Conservation (phyloP, 148 eudicot species). For the Camellia granthamiana region DNA sequence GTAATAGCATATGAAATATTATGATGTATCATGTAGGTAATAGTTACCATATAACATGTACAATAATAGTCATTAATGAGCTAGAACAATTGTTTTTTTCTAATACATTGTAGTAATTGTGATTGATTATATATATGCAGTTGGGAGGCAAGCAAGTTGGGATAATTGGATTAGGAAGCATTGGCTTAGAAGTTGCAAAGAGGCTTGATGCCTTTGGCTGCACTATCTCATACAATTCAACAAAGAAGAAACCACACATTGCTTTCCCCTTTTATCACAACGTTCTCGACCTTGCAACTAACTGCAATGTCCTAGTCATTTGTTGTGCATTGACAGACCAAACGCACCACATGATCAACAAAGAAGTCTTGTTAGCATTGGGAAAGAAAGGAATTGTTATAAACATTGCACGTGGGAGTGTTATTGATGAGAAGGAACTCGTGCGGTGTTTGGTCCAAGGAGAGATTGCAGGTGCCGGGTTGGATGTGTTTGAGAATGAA, state of each 20-base stretch:
- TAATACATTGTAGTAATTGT: not conserved
- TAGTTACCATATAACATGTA: not conserved
- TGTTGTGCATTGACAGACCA: constrained; percentile 65
- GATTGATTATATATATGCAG: constrained; percentile 29
- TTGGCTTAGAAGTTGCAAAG: constrained; percentile 64
- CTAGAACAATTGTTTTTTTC: not conserved
- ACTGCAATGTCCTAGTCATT: constrained; percentile 41
- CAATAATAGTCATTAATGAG: not conserved
- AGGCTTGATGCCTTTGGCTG: constrained; percentile 66
- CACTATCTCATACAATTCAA: constrained; percentile 53
- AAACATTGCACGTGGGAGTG: constrained; percentile 63
- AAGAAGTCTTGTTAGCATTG: constrained; percentile 47
- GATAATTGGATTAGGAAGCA: constrained; percentile 77
- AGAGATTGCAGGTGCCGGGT: constrained; percentile 70
- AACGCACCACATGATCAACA: constrained; percentile 63
- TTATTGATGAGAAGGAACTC: constrained; percentile 58
- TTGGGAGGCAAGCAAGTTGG: constrained; percentile 63
- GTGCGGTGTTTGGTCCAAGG: constrained; percentile 46
- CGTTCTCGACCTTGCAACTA: constrained; percentile 40
- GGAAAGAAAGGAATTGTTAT: constrained; percentile 60
- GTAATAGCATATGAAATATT: not conserved
- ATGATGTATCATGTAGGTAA: not conserved
- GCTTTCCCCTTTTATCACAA: constrained; percentile 38
- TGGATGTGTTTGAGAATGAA: constrained; percentile 78
- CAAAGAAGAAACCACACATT: constrained; percentile 42